Conservation (phyloP, 352 stramenopile genomes). For the Globisporangium cederbergense region DNA sequence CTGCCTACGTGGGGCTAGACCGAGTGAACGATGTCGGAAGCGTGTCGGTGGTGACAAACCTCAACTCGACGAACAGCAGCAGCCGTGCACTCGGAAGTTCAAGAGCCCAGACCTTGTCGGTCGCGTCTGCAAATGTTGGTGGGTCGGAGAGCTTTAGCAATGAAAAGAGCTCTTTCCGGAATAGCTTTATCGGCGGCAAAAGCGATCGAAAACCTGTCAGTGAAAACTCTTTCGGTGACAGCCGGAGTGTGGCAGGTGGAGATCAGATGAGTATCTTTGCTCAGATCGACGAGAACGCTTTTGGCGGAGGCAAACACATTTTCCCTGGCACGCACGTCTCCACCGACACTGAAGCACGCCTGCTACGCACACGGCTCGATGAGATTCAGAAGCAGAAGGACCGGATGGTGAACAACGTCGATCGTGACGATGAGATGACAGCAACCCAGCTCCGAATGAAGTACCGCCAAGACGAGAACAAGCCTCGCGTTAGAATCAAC, state of each 20-base stretch:
- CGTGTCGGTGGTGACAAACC: slow-evolving; percentile 76
- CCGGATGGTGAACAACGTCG: slow-evolving; percentile 38
- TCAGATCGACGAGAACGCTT: slow-evolving; percentile 80
- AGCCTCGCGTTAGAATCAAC: slow-evolving; percentile 67
- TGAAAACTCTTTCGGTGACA: slow-evolving; percentile 15
- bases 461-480: slow-evolving; percentile 40
- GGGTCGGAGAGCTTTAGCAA: not conserved
- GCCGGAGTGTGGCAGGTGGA: slow-evolving; percentile 2
- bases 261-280: slow-evolving; percentile 52
- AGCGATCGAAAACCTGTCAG: slow-evolving; percentile 24
- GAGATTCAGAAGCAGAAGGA: slow-evolving; percentile 78
- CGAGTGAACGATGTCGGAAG: slow-evolving; percentile 48
- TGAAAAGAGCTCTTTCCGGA: not conserved
- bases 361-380: slow-evolving; percentile 70
- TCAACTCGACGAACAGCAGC: slow-evolving; percentile 29
- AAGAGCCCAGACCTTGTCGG: slow-evolving; percentile 6
- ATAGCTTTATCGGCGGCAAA: slow-evolving; percentile 3
- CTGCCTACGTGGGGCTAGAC: slow-evolving; percentile 76
- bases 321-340: slow-evolving; percentile 56
- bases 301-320: slow-evolving; percentile 60
- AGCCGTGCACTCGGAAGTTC: slow-evolving; percentile 24
- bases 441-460: slow-evolving; percentile 49
- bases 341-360: slow-evolving; percentile 80
- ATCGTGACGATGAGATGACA: slow-evolving; percentile 54
- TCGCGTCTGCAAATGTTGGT: not conserved